These are phyloP conservation scores for Nadsonia starkeyi-henricii DNA, from an alignment of 1,139 yeast genomes.

Conservation along the genomic window DNA sequence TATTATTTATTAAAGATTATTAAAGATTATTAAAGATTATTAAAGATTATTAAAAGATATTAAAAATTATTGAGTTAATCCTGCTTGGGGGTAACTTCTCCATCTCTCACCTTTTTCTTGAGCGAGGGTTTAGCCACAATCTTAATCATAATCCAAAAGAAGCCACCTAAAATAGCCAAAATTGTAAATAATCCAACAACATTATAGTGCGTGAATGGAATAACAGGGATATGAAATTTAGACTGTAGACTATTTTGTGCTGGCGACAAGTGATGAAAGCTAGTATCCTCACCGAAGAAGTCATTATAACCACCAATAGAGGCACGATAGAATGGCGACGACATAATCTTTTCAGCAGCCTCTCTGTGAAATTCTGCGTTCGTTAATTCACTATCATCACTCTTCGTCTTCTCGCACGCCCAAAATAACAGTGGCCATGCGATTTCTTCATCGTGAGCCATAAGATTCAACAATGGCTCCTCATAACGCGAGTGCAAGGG, in stretches of 20 bases:
- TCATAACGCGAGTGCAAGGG: constrained; percentile 38
- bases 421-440: constrained; percentile 32
- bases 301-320: not conserved
- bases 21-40: no score
- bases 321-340: not conserved
- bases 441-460: constrained; percentile 14
- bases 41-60: no score
- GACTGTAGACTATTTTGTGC: constrained; percentile 1
- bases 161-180: constrained; percentile 20
- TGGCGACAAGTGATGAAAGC: not conserved
- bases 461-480: constrained; percentile 21
- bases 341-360: not conserved
- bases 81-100: no score
- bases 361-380: not conserved
- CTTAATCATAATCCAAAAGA: constrained; percentile 23
- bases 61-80: no score
- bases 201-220: constrained; percentile 18
- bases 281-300: not conserved
- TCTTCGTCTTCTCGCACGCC: constrained; percentile 30
- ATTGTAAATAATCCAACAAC: constrained; percentile 23
- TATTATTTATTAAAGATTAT: no score
- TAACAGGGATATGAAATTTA: constrained; percentile 26
- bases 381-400: not conserved
- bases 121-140: constrained; percentile 9
- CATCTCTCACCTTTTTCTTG: no score